These are phyloP conservation scores for Boletus sensibilis DNA, from an alignment of 768 basidiomycete genomes.

Conservation along the genomic window DNA sequence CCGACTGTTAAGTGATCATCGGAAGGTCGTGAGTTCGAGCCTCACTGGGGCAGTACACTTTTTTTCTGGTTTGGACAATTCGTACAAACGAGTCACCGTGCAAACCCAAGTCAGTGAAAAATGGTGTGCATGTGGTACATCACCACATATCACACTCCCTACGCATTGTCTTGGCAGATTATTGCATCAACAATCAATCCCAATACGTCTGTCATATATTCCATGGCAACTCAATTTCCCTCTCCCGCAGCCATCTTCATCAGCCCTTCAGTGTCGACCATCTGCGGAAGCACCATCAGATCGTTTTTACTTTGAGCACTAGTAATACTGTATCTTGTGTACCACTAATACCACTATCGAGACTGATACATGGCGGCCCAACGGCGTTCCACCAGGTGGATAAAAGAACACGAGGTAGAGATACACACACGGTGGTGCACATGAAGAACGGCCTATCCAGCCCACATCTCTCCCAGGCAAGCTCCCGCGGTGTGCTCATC, in stretches of 20 bases:
- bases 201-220: background rate
- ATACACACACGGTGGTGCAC: slow-evolving; percentile 10
- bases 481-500: background rate
- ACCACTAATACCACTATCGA: slow-evolving; percentile 1
- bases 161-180: too few species aligned
- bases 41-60: slow-evolving; percentile 45
- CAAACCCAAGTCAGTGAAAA: too few species aligned
- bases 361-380: slow-evolving; percentile 8
- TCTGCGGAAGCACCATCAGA: background rate
- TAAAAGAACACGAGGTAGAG: slow-evolving; percentile 9
- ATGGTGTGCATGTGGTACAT: too few species aligned
- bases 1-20: slow-evolving; percentile 45
- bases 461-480: slow-evolving; percentile 38
- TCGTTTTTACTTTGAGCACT: background rate
- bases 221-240: too few species aligned
- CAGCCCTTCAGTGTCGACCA: background rate
- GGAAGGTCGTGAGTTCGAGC: slow-evolving; percentile 56
- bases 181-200: background rate
- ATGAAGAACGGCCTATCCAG: background rate
- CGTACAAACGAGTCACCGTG: too few species aligned
- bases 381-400: background rate
- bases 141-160: too few species aligned
- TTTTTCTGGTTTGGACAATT: slow-evolving; percentile 6
- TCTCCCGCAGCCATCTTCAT: background rate
- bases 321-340: slow-evolving; percentile 4